A percentile compares a stretch with the other conserved stretches of the same genome.
Evolutionary conservation across 202 grass and related monocot species (phyloP).

Genomic region (Cymbopogon flexuosus): DNA sequence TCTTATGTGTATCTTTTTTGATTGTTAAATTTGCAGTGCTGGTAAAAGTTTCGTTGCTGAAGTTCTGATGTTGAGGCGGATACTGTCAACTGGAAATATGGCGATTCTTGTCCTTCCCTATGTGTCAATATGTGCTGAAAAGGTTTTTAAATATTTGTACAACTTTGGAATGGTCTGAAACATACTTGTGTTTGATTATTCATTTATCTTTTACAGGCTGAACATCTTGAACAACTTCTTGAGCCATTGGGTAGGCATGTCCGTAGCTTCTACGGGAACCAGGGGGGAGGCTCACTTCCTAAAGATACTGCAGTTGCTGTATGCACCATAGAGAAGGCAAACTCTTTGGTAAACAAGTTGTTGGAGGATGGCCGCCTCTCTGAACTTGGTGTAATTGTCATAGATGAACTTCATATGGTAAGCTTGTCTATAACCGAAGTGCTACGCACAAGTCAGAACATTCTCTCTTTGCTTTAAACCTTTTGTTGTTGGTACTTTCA

Average conservation of each 20-base stretch:
- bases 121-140: conserved; percentile 92
- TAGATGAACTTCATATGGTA: conserved; percentile 99
- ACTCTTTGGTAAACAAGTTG: conserved; percentile 87
- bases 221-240: conserved; percentile 92
- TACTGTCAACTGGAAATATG: conserved; percentile 80
- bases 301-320: conserved; percentile 98
- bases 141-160: conserved; percentile 45
- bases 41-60: conserved; percentile 99
- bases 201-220: conserved; percentile 50
- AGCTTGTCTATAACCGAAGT: conserved; percentile 21
- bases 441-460: not conserved
- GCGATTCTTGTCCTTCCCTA: conserved; percentile 93
- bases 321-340: conserved; percentile 98
- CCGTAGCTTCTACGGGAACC: conserved; percentile 83
- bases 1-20: not conserved
- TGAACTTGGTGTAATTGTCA: conserved; percentile 98
- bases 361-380: conserved; percentile 90
- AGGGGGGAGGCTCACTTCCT: conserved; percentile 77
- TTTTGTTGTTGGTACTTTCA: not conserved
- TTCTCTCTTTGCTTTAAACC: not conserved
- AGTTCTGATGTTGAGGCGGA: conserved; percentile 88
- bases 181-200: conserved; percentile 33
- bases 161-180: conserved; percentile 14
- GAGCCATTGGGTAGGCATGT: conserved; percentile 92
- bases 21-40: conserved; percentile 56